A percentile compares a stretch with the other conserved stretches of the same genome.
Conservation (phyloP, 169 alveolate species). For the Plasmodium berghei region DNA sequence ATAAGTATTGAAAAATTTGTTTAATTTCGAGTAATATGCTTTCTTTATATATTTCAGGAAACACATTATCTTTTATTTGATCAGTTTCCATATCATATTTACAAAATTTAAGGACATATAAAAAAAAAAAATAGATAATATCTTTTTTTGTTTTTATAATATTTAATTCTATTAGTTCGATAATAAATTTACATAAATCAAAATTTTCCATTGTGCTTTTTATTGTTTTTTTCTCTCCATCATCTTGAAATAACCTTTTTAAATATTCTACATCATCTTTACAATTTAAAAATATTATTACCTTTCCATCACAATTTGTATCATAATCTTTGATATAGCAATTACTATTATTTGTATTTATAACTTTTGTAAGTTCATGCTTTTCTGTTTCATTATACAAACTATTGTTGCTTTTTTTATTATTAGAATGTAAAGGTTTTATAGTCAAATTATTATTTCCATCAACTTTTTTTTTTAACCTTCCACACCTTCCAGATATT, state of each 20-base stretch:
- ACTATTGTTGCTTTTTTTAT: neutral
- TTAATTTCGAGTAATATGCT: constrained; percentile 21
- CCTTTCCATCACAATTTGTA: constrained; percentile 65
- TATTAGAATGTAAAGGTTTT: neutral
- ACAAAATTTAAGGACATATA: constrained; percentile 48
- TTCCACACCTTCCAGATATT: constrained; percentile 72
- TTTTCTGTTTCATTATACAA: neutral
- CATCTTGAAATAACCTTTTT: constrained; percentile 11
- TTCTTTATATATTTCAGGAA: neutral
- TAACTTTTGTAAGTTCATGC: neutral
- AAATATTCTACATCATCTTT: constrained; percentile 16
- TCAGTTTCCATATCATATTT: neutral
- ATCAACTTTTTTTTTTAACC: constrained; percentile 7
- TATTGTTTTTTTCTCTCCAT: neutral
- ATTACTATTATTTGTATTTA: neutral
- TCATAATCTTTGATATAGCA: constrained; percentile 23
- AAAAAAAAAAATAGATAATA: constrained; percentile 9
- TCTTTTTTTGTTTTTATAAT: constrained; percentile 59
- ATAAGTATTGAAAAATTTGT: constrained; percentile 45
- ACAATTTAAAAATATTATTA: constrained; percentile 5
- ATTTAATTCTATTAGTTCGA: constrained; percentile 43
- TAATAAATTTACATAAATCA: constrained; percentile 30
- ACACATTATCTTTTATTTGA: neutral
- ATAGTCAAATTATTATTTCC: neutral
- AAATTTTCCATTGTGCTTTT: constrained; percentile 27